Evolutionary conservation across 73 alveolate genomes (phyloP).

Genomic region (Symbiodinium natans): DNA sequence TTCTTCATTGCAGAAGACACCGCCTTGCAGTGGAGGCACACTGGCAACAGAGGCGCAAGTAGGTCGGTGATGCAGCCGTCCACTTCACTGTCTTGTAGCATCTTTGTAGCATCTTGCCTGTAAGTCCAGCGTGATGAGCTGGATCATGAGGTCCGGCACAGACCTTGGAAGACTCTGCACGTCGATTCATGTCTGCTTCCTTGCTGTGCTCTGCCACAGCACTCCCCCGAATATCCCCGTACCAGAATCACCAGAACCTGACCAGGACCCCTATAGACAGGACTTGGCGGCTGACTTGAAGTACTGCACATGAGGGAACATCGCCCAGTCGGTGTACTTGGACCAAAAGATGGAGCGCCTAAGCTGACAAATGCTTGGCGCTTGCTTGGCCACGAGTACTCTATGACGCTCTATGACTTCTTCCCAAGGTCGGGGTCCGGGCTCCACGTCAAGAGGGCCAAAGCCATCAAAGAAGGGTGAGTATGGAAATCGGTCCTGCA

Average conservation of each 20-base stretch:
- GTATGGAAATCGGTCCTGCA: slow-evolving; percentile 62
- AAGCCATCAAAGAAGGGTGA: slow-evolving; percentile 87
- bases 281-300: neutral
- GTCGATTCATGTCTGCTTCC: neutral
- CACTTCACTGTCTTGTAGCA: neutral
- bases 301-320: slow-evolving; percentile 93
- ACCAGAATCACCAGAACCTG: too few species aligned
- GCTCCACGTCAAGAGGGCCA: slow-evolving; percentile 46
- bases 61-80: too few species aligned
- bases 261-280: too few species aligned
- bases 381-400: too few species aligned
- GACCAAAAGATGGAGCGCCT: slow-evolving; percentile 87
- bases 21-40: neutral
- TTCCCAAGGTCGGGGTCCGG: neutral
- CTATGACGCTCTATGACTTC: too few species aligned
- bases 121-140: slow-evolving; percentile 4
- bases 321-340: slow-evolving; percentile 90
- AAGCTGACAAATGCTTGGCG: too few species aligned
- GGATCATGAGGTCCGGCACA: slow-evolving; percentile 64
- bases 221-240: too few species aligned
- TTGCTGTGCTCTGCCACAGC: too few species aligned
- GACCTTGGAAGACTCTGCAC: neutral
- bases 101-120: neutral
- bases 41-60: too few species aligned
- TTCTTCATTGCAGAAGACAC: slow-evolving; percentile 62